Evolutionary conservation across 2,329 filamentous ascomycete genomes (phyloP).

Genomic region (Pseudocercospora crystallina): DNA sequence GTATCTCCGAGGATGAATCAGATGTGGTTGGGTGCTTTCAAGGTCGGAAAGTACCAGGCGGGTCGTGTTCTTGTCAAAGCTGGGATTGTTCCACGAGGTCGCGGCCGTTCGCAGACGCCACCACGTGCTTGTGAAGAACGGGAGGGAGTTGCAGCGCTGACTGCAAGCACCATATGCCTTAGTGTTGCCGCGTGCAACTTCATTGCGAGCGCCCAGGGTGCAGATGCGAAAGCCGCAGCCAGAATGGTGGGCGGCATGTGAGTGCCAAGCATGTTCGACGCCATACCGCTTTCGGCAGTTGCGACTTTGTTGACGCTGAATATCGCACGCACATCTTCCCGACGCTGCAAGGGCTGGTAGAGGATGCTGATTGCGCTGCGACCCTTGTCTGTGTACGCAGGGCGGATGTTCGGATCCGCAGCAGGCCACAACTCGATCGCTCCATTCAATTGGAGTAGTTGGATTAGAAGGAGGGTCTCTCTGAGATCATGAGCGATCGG

Average conservation of each 20-base stretch:
- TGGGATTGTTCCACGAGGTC: background rate
- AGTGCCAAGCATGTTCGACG: too few relatives aligned
- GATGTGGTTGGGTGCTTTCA: background rate
- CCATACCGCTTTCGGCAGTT: too few relatives aligned
- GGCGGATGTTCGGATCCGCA: background rate
- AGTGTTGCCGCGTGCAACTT: too few relatives aligned
- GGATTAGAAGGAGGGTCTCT: background rate
- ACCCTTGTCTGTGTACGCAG: background rate
- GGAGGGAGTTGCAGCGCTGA: too few relatives aligned
- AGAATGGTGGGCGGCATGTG: too few relatives aligned
- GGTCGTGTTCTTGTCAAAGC: background rate
- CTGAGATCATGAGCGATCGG: background rate
- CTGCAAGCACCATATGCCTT: too few relatives aligned
- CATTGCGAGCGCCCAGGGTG: too few relatives aligned
- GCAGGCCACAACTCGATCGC: too few relatives aligned
- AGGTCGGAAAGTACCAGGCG: background rate
- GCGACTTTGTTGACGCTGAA: too few relatives aligned
- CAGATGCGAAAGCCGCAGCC: too few relatives aligned
- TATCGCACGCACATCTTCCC: background rate
- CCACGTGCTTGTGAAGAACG: background rate
- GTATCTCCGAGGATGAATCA: too few relatives aligned
- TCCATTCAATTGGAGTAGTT: too few relatives aligned
- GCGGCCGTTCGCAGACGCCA: background rate
- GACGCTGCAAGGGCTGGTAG: background rate
- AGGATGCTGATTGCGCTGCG: background rate